Evolutionary conservation across 2,329 filamentous ascomycete species (phyloP).

Genomic region (Cercospora berteroae): DNA sequence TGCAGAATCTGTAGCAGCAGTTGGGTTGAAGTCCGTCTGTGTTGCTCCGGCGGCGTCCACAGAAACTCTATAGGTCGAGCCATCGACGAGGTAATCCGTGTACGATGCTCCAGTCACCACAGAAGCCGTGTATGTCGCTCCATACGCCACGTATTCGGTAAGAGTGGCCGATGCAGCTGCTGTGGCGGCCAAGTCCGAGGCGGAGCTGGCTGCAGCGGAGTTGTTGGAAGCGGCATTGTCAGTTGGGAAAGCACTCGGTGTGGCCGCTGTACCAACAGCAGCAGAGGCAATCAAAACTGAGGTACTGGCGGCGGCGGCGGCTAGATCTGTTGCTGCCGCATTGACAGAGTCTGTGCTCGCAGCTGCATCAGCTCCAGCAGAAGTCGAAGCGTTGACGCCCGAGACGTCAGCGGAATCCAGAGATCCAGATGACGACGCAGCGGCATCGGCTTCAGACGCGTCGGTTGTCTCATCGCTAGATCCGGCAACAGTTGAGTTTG

Average conservation of each 20-base stretch:
- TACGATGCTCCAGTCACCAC: background rate
- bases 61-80: background rate
- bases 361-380: background rate
- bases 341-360: background rate
- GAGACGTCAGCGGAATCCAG: background rate
- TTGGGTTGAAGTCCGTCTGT: background rate
- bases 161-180: background rate
- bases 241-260: background rate
- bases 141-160: background rate
- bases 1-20: background rate
- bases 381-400: background rate
- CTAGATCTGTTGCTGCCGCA: background rate
- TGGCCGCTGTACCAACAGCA: background rate
- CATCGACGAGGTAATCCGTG: background rate
- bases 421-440: background rate
- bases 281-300: background rate
- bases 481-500: background rate
- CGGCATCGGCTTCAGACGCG: background rate
- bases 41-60: background rate
- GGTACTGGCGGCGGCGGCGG: background rate
- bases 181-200: background rate
- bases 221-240: background rate
- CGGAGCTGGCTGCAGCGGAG: background rate
- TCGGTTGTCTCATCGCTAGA: background rate
- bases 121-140: background rate